Conservation (phyloP, 306 rosid genomes). For the Begonia peltatifolia region DNA sequence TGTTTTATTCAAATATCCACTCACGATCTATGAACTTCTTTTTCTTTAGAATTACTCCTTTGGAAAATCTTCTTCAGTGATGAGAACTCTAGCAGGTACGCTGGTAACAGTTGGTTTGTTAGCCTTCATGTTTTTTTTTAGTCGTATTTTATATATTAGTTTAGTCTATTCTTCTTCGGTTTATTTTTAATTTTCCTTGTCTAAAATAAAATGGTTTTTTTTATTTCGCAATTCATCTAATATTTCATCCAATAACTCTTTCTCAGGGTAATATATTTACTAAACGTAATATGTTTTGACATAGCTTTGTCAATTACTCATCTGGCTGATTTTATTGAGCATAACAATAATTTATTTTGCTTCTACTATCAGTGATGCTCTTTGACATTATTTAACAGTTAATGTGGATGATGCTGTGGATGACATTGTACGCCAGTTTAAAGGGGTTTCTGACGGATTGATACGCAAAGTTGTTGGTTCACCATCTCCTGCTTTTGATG, state of each 20-base stretch:
- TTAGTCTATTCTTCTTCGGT: no score
- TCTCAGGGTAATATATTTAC: no score
- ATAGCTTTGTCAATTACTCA: no score
- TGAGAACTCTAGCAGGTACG: conserved; percentile 93
- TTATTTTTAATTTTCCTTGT: no score
- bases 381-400: conserved; percentile 28
- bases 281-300: no score
- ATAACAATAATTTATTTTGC: not conserved
- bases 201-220: no score
- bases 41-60: conserved; percentile 64
- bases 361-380: not conserved
- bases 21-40: conserved; percentile 10
- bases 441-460: conserved; percentile 90
- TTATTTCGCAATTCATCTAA: no score
- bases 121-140: no score
- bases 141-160: no score
- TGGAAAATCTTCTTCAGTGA: conserved; percentile 83
- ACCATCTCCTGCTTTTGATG: conserved; percentile 25
- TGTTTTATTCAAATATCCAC: conserved; percentile 7
- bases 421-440: conserved; percentile 86
- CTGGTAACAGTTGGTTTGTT: no score
- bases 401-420: conserved; percentile 94
- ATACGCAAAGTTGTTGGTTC: conserved; percentile 58
- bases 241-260: no score
- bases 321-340: no score